These are phyloP conservation scores for Penicillium dipodomyicola DNA, from an alignment of 495 filamentous ascomycete species.

Conservation along the genomic window DNA sequence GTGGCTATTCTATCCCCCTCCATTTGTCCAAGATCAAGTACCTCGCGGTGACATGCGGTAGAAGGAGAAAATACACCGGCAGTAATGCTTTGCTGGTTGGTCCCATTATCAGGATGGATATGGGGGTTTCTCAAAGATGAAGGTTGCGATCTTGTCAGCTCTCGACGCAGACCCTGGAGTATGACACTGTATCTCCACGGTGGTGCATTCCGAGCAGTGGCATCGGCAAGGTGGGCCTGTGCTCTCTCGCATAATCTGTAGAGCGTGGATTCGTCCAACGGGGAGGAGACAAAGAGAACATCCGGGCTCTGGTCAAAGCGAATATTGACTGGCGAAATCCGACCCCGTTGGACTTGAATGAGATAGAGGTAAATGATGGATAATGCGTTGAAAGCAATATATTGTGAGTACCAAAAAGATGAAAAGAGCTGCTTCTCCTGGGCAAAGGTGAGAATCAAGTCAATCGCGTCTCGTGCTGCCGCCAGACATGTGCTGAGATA, in stretches of 20 bases:
- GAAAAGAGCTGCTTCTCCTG: constrained; percentile 27
- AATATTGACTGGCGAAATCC: constrained; percentile 17
- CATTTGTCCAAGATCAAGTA: no score
- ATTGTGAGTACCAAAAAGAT: constrained; percentile 33
- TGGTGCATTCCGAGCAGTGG: constrained; percentile 28
- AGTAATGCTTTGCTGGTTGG: no score
- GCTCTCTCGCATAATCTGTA: constrained; percentile 24
- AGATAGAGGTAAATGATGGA: constrained; percentile 32
- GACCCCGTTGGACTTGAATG: constrained; percentile 22
- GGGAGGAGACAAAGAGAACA: background rate
- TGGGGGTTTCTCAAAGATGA: background rate
- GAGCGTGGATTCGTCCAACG: constrained; percentile 17
- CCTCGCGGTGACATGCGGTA: no score
- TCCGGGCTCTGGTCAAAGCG: background rate
- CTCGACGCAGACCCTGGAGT: constrained; percentile 25
- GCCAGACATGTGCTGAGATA: constrained; percentile 22
- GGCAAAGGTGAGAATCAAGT: constrained; percentile 25
- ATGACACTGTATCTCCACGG: constrained; percentile 32
- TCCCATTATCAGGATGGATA: background rate
- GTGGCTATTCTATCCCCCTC: no score
- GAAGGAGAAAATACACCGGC: no score
- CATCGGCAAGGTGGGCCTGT: constrained; percentile 27
- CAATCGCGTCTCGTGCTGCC: constrained; percentile 23
- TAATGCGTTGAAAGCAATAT: constrained; percentile 33
- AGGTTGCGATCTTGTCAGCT: constrained; percentile 10